Percentiles rank a stretch among this genome's conserved stretches.
phyloP scores from a whole-genome alignment of 108 stramenopile genomes.

The Cyclotella kingstonii region DNA sequence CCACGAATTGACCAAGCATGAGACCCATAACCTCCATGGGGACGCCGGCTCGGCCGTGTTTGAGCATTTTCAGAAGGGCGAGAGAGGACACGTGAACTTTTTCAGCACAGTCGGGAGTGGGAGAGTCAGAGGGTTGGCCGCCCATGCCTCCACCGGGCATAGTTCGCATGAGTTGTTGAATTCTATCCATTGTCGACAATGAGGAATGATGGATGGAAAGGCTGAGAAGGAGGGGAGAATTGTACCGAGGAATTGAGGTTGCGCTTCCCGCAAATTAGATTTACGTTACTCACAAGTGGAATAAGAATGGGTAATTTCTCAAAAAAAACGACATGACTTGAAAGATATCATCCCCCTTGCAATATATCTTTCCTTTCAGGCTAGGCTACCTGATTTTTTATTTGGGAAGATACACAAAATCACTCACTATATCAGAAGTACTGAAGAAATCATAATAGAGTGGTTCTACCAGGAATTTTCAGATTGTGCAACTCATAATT shows the following conservation, averaged over 20 bases:
- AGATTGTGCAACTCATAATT: no score
- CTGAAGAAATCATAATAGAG: no score
- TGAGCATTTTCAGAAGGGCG: constrained; percentile 99
- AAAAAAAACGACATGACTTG: no score
- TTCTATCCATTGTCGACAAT: constrained; percentile 69
- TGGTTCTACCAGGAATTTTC: no score
- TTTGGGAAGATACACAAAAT: no score
- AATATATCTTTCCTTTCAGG: no score
- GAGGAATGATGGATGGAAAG: neutral
- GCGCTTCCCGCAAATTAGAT: neutral
- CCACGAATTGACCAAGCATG: constrained; percentile 99
- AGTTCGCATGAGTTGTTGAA: constrained; percentile 86
- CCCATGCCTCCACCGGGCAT: constrained; percentile 83
- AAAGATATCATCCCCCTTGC: no score
- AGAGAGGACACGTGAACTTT: constrained; percentile 98
- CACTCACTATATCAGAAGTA: no score
- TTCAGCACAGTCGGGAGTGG: constrained; percentile 92
- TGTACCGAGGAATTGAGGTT: neutral
- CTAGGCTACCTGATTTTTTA: no score
- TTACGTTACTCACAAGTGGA: neutral
- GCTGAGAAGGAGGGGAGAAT: neutral
- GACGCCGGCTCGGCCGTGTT: constrained; percentile 99
- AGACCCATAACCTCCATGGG: constrained; percentile 99
- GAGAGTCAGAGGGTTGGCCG: constrained; percentile 69
- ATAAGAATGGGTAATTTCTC: no score